Percentiles rank a stretch among this genome's conserved stretches.
Evolutionary conservation across 352 stramenopile species (phyloP).

Genomic region (Globisporangium emineosum): DNA sequence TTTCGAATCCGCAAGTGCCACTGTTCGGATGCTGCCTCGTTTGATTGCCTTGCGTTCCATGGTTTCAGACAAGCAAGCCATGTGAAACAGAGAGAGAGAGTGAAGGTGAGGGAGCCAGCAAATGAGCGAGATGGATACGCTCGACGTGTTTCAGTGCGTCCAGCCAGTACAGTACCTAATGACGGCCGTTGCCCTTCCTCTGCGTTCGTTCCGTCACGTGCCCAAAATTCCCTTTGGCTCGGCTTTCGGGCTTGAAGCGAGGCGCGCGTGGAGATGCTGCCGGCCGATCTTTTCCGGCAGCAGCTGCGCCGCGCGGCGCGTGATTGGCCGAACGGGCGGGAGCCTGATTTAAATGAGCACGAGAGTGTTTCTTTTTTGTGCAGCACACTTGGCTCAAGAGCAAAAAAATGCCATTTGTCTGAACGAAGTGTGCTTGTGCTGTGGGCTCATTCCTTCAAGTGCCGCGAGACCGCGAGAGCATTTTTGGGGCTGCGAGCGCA

Average conservation of each 20-base stretch:
- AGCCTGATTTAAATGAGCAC: neutral
- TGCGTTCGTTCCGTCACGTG: neutral
- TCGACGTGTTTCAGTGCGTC: neutral
- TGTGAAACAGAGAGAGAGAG: neutral
- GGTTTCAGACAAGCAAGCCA: neutral
- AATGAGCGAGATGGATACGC: neutral
- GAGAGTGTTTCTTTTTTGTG: no score
- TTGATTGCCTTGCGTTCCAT: neutral
- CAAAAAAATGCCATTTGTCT: no score
- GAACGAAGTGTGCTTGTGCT: no score
- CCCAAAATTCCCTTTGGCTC: neutral
- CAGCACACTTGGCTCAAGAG: no score
- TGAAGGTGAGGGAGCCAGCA: neutral
- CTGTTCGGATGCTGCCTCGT: neutral
- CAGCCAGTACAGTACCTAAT: neutral
- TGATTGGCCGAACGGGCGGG: neutral
- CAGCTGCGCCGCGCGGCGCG: neutral
- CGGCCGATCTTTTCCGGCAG: neutral
- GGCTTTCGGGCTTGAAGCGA: neutral
- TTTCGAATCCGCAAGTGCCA: neutral
- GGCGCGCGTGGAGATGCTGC: neutral
- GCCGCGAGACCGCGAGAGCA: slow-evolving; percentile 9
- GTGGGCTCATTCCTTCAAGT: slow-evolving; percentile 14
- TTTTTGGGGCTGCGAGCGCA: slow-evolving; percentile 7
- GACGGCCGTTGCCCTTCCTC: neutral